Evolutionary conservation across 768 basidiomycete species (phyloP).

Genomic region (Amanita pseudoporphyria): DNA sequence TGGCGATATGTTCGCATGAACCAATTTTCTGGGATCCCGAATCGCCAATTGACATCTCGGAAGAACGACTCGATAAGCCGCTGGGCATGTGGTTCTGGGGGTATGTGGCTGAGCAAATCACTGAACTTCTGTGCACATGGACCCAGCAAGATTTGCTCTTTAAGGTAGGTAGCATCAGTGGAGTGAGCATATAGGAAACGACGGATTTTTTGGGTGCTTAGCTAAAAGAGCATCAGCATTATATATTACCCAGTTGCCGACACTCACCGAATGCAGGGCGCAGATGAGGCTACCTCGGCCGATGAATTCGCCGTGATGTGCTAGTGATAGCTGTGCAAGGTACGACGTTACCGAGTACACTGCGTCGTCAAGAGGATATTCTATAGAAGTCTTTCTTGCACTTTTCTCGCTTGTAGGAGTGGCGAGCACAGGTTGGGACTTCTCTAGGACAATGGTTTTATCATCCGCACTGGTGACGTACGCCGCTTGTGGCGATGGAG

Average conservation of each 20-base stretch:
- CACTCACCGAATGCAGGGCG: slow-evolving; percentile 34
- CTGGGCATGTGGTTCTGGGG: slow-evolving; percentile 21
- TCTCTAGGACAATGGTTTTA: not conserved
- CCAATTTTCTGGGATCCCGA: slow-evolving; percentile 40
- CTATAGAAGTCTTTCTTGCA: slow-evolving; percentile 9
- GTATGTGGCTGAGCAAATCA: slow-evolving; percentile 25
- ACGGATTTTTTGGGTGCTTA: slow-evolving; percentile 22
- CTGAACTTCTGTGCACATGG: slow-evolving; percentile 16
- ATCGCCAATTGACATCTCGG: slow-evolving; percentile 38
- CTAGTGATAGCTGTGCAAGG: slow-evolving; percentile 34
- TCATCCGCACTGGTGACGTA: not conserved
- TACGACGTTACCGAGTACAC: slow-evolving; percentile 31
- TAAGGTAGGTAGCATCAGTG: slow-evolving; percentile 24
- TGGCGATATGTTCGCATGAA: slow-evolving; percentile 30
- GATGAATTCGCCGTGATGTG: slow-evolving; percentile 39
- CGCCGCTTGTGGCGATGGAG: not conserved
- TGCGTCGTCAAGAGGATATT: slow-evolving; percentile 19
- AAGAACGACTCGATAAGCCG: slow-evolving; percentile 33
- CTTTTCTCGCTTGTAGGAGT: not conserved
- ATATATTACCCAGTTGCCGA: not conserved
- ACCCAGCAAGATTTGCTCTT: slow-evolving; percentile 18
- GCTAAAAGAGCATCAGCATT: slow-evolving; percentile 16
- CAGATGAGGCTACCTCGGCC: slow-evolving; percentile 38
- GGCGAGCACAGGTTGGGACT: not conserved
- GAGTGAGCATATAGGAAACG: slow-evolving; percentile 33